A percentile compares a stretch with the other conserved stretches of the same genome.
phyloP scores from a whole-genome alignment of 139 green algal species.

The Ulvella scutata region DNA sequence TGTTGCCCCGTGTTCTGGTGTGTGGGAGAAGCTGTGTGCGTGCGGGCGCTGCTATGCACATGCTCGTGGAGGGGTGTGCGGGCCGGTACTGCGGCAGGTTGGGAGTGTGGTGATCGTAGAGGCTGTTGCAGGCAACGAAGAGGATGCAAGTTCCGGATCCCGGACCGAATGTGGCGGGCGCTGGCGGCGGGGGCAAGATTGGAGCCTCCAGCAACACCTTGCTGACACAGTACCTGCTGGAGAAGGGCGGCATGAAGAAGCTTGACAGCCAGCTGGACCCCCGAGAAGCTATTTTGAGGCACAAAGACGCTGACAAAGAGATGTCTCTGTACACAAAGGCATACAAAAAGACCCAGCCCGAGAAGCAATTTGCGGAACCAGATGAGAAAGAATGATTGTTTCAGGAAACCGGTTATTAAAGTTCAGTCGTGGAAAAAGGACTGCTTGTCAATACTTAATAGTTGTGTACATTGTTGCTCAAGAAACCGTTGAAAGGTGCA shows the following conservation, averaged over 20 bases:
- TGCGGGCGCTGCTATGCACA: too few species aligned
- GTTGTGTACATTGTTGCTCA: too few species aligned
- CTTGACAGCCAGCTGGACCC: constrained; percentile 46
- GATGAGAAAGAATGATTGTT: constrained; percentile 51
- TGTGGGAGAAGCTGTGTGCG: too few species aligned
- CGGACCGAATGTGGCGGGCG: constrained; percentile 26
- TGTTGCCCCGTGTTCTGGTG: too few species aligned
- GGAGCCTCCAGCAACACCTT: constrained; percentile 58
- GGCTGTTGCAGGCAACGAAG: constrained; percentile 24
- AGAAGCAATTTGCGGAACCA: constrained; percentile 48
- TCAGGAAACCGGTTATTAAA: too few species aligned
- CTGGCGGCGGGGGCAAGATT: constrained; percentile 47
- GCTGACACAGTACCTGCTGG: constrained; percentile 71
- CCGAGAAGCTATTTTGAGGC: constrained; percentile 46
- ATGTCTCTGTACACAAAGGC: constrained; percentile 42
- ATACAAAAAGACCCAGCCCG: constrained; percentile 65
- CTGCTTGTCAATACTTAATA: too few species aligned
- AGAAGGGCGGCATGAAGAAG: constrained; percentile 43
- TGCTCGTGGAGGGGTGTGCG: too few species aligned
- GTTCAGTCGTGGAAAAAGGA: too few species aligned
- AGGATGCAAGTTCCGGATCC: constrained; percentile 41
- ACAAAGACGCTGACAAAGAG: constrained; percentile 28
- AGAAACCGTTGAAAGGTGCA: too few species aligned
- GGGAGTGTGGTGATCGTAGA: constrained; percentile 5
- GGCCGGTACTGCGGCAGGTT: neutral